Evolutionary conservation across 371 early-diverging fungal genomes (phyloP).

Genomic region (Mortierella sp.): DNA sequence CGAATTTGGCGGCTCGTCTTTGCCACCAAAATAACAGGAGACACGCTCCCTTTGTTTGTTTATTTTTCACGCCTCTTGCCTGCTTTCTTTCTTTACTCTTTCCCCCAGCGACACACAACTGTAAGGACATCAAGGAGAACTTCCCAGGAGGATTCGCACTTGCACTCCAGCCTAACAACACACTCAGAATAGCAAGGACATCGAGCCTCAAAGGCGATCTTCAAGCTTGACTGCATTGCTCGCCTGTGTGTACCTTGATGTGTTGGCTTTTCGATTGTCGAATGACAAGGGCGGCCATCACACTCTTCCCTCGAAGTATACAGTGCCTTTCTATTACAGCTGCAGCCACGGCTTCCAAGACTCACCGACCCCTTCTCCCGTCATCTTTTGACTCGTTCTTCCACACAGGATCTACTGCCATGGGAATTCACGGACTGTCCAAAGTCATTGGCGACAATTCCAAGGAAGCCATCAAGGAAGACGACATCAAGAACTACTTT

Average conservation of each 20-base stretch:
- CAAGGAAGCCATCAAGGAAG: conserved; percentile 84
- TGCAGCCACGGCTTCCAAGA: not conserved
- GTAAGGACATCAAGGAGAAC: not conserved
- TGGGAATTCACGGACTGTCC: conserved; percentile 96
- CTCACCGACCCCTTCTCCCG: not conserved
- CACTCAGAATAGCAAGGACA: not conserved
- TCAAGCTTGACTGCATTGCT: not conserved
- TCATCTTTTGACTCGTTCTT: conserved; percentile 9
- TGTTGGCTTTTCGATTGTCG: not conserved
- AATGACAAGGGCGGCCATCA: not conserved
- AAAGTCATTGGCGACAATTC: conserved; percentile 97
- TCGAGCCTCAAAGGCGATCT: not conserved
- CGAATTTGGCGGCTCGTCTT: not conserved
- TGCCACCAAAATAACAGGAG: conserved; percentile 1
- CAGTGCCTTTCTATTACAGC: not conserved
- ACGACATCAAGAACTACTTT: conserved; percentile 92
- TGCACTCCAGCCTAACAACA: not conserved
- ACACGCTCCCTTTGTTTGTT: conserved; percentile 4
- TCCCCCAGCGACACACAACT: not conserved
- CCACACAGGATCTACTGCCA: conserved; percentile 46
- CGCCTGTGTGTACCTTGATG: not conserved
- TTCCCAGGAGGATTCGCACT: not conserved
- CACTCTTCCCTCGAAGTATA: not conserved
- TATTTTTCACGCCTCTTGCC: too few relatives aligned
- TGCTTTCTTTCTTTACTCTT: not conserved